These are phyloP conservation scores for Clonostachys sp. DNA, from an alignment of 2,329 filamentous ascomycete genomes.

Conservation along the genomic window DNA sequence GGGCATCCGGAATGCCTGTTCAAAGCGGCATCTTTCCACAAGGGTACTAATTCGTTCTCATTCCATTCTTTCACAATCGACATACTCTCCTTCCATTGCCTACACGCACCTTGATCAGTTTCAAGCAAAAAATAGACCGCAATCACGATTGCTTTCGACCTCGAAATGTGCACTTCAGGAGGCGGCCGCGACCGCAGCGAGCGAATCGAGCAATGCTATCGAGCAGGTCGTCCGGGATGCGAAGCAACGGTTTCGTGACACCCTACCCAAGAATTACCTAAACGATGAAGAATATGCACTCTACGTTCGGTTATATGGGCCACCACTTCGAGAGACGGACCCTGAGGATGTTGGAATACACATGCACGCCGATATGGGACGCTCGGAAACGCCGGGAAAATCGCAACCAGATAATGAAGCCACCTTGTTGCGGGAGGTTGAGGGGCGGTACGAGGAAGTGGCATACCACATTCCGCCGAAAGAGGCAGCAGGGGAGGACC, in stretches of 20 bases:
- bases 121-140: constrained; percentile 12
- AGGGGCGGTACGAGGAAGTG: constrained; percentile 59
- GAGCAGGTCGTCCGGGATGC: constrained; percentile 67
- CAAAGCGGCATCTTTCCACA: constrained; percentile 6
- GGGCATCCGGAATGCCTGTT: constrained; percentile 23
- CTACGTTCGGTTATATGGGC: constrained; percentile 78
- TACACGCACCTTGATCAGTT: constrained; percentile 7
- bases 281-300: constrained; percentile 66
- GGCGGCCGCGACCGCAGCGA: not conserved
- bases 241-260: constrained; percentile 72
- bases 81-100: not conserved
- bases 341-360: constrained; percentile 55
- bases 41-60: too few relatives aligned
- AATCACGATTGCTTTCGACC: constrained; percentile 20
- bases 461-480: constrained; percentile 30
- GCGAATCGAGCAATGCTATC: constrained; percentile 27
- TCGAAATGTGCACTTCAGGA: constrained; percentile 15
- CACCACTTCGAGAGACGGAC: constrained; percentile 58
- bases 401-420: constrained; percentile 21
- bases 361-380: constrained; percentile 27
- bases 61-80: not conserved
- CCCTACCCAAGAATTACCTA: constrained; percentile 67
- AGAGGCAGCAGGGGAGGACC: constrained; percentile 2
- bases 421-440: constrained; percentile 47
- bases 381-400: constrained; percentile 1